Base-by-base conservation (phyloP, 2,329 filamentous ascomycete species). In the Xylaria multiplex region DNA sequence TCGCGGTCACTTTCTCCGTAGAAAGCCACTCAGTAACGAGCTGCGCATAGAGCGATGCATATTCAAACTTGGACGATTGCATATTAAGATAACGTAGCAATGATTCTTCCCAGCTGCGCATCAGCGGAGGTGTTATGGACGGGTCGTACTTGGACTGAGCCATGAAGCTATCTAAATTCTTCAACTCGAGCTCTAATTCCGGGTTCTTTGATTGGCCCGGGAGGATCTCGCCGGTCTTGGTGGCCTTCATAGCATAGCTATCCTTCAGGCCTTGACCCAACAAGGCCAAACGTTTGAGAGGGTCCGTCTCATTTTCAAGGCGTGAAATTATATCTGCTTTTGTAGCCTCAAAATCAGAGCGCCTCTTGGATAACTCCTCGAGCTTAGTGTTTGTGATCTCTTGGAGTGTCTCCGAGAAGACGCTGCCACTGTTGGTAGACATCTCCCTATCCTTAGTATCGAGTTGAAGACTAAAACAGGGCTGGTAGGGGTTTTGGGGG, bases 1-100 rank as follows among this genome's bases (percentile, higher is more conserved):
- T 40, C 6, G 22, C 73, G 65, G 46, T 70, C 49, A 57, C 69
- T 24, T 69, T 76, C 65, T 75, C 75, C 0, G 74, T 70, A 0
- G 78, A 78, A 1, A 84, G 74, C 82, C 81, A 84, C 66, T 84
- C 82, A 0, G 78, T 83, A n/a, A 83, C 81, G 3, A 84, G 76
- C 54, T 81, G 76, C 2, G 79, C 81, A 49, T 83, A 84, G 2
- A 84, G 75, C 8, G 79, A 78, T 0, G 82, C 81, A 52, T 81
- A 83, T 58, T 79, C 72, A 60, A 81, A 82, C 67, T 79, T 81
- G 16, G 79, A 77, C 6, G 80, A 80, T 58, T 82, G 79, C 43
- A 74, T 77, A 22, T 81, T 72, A 13, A 84, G 72, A 43, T 81
- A 76, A 2, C 73, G 72, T n/a, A 79, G 70, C 9, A 83, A 73